Base-by-base conservation (phyloP, 805 yeast genomes). In the Myxozyma lipomycoides region DNA sequence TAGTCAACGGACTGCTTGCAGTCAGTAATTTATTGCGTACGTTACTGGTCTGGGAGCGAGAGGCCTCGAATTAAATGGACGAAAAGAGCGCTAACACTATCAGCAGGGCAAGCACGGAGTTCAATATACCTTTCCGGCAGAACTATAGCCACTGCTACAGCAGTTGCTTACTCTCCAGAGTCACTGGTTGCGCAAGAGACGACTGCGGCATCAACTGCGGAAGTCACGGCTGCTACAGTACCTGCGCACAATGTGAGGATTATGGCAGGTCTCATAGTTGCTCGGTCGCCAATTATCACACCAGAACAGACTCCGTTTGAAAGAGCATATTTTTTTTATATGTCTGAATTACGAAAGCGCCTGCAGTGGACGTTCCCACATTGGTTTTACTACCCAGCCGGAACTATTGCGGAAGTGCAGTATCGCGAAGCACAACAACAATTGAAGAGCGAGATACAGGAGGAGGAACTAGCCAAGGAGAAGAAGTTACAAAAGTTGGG, bases 341-440 rank as follows among this genome's bases (percentile, higher is more conserved):
- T 90, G 68, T 78, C 81, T 45, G 95, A 86, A 67, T 75, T 93
- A 48, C 90, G 89, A 74, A 82, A 82, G 64, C 78, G 98, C 62
- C 75, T 93, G 60, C 89, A 90, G 95, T 89, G 96, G 96, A 89
- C 98, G 0, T 93, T 93, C 69, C 98, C 98, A 3, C 82, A 84
- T 61, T 88, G 88, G 78, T 90, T 81, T 66, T 93, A 90, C 71
- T 93, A 83, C 73, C 86, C 84, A 64, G 83, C 79, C 62, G 98
- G 98, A 55, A 84, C 97, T 1, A 73, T 93, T 55, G 80, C 95
- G 2, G 96, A 88, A 66, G 86, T 88, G 65, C 79, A 79, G 61
- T 91, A 81, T 69, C 70, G 82, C 46, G 79, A 81, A 61, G 82
- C 83, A 26, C 95, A 91, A 66, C 52, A 51, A n/a, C 19, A 30